Conservation (phyloP, 768 basidiomycete genomes). For the Boletellus ananas region DNA sequence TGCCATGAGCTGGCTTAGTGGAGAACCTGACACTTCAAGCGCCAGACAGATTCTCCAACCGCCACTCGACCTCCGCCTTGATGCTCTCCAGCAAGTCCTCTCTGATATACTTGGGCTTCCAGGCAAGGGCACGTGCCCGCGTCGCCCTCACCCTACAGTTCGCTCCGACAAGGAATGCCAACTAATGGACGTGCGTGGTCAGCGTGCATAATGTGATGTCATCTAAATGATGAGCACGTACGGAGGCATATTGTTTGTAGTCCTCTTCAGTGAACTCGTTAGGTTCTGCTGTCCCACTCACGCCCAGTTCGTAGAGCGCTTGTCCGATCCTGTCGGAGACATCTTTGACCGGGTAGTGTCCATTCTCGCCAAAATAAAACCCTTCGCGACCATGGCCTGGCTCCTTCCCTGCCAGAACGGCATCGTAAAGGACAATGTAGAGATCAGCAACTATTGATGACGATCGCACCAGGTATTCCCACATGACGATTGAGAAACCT, state of each 20-base stretch:
- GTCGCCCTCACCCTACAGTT: conserved; percentile 19
- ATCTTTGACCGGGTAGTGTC: conserved; percentile 45
- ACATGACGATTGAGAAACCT: background rate
- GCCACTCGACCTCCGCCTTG: conserved; percentile 17
- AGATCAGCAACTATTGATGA: conserved; percentile 32
- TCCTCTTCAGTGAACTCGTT: conserved; percentile 38
- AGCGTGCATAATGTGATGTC: background rate
- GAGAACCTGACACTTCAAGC: background rate
- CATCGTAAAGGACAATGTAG: conserved; percentile 44
- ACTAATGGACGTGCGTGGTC: conserved; percentile 7
- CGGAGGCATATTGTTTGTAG: background rate
- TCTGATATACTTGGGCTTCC: conserved; percentile 31
- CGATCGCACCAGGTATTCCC: background rate
- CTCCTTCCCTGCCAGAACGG: conserved; percentile 21
- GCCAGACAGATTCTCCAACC: conserved; percentile 7
- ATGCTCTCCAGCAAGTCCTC: conserved; percentile 23
- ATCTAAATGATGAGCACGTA: conserved; percentile 1
- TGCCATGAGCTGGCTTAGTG: background rate
- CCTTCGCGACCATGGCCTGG: conserved; percentile 39
- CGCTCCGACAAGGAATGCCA: conserved; percentile 16
- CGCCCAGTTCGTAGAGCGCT: conserved; percentile 18
- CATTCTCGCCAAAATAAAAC: conserved; percentile 51
- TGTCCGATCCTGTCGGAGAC: conserved; percentile 42
- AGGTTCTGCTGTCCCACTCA: conserved; percentile 29
- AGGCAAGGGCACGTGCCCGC: conserved; percentile 24